Evolutionary conservation across 129 eudicot species (phyloP).

Genomic region (Pittosporum tobira): DNA sequence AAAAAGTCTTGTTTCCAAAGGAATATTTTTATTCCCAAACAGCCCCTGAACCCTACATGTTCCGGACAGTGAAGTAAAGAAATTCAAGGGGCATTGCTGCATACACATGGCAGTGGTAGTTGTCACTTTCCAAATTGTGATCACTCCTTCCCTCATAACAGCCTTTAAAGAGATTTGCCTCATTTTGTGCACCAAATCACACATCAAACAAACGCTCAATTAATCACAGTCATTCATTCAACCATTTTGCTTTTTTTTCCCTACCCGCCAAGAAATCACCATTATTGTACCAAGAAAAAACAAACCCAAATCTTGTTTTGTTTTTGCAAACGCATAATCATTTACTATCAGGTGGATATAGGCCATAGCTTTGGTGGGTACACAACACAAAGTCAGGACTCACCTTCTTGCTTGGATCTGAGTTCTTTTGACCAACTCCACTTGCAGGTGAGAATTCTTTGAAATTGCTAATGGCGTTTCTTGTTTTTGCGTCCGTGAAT

Average conservation of each 20-base stretch:
- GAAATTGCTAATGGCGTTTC: constrained; percentile 19
- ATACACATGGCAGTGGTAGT: background rate
- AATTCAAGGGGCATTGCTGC: constrained; percentile 1
- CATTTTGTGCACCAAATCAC: background rate
- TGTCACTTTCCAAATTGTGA: constrained; percentile 6
- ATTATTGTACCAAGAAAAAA: constrained; percentile 6
- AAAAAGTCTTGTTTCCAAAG: background rate
- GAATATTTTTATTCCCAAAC: background rate
- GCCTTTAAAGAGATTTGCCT: constrained; percentile 1
- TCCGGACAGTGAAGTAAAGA: background rate
- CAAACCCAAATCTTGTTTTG: constrained; percentile 7
- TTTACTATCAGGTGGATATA: background rate
- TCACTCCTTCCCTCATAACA: constrained; percentile 9
- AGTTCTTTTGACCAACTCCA: constrained; percentile 14
- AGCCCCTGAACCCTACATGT: background rate
- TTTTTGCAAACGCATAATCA: constrained; percentile 11
- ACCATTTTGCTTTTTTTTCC: constrained; percentile 7
- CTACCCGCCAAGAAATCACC: constrained; percentile 10
- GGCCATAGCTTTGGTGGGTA: constrained; percentile 15
- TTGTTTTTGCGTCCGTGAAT: constrained; percentile 5
- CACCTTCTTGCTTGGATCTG: constrained; percentile 49
- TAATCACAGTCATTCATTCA: constrained; percentile 4
- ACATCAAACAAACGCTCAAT: constrained; percentile 4
- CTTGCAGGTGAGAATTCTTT: constrained; percentile 25
- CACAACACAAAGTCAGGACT: constrained; percentile 30